phyloP scores from a whole-genome alignment of 805 yeast genomes.

The Komagataella kurtzmanii region DNA sequence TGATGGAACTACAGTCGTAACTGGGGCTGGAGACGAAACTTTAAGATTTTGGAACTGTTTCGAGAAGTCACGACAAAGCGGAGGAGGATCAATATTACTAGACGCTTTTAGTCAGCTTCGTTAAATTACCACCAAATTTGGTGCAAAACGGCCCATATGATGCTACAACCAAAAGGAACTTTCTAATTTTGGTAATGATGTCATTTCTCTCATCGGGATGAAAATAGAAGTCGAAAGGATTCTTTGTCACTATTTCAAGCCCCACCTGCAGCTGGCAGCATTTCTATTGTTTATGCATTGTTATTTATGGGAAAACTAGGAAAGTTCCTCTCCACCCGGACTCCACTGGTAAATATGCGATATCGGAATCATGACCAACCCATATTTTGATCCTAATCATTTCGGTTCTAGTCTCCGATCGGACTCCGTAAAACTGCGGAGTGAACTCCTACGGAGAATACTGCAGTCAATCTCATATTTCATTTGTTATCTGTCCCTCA shows the following conservation, averaged over 20 bases:
- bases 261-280: neutral
- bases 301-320: neutral
- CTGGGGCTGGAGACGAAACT: constrained; percentile 98
- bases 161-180: neutral
- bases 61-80: constrained; percentile 50
- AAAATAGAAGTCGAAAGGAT: neutral
- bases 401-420: neutral
- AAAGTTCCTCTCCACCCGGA: neutral
- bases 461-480: neutral
- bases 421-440: neutral
- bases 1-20: constrained; percentile 92
- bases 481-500: neutral
- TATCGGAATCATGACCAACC: neutral
- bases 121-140: constrained; percentile 13
- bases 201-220: neutral
- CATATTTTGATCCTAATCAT: neutral
- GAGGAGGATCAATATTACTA: constrained; percentile 49
- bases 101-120: constrained; percentile 69
- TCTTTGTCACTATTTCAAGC: neutral
- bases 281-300: neutral
- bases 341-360: neutral
- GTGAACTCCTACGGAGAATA: neutral
- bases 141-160: neutral
- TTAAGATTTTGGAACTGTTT: constrained; percentile 91
- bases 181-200: neutral